Base-by-base conservation (phyloP, 1,284 basidiomycete species). In the Ceratobasidium sp. region DNA sequence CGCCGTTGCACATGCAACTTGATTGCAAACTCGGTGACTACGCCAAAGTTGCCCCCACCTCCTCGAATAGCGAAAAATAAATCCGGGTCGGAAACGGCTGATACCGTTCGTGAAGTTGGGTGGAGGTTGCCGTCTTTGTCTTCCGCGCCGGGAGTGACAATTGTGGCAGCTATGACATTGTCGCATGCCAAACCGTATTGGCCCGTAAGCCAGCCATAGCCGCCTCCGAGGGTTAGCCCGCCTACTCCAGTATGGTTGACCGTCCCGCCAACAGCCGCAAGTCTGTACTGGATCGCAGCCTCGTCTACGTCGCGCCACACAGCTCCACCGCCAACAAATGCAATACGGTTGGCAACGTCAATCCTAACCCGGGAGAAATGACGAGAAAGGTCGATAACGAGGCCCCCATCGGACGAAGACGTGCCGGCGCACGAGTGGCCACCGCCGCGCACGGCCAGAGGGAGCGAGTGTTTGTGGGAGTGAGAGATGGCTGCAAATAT, bases 181-280 rank as follows among this genome's bases (percentile, higher is more conserved):
- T 84, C 84, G 50, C 83, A 64, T 2, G 81, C 78, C 65, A 82
- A 80, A 6, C 83, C 83, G 79, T 81, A 81, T 6, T 80, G 75
- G 1, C 82, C 78, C 5, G 81, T 80, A 1, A 82, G 79, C 77
- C 66, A 82, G 0, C 83, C 84, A 48, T 80, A 83, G 35, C 83
- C 84, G 18, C 84, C 84, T 12, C 83, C 84, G 8, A 84, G 74
- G 1, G 80, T 78, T 46, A 80, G 85, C 54, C 81, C 82, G 27
- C 80, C 82, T 30, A 82, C 79, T 4, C 83, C 81, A 23, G 82
- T 82, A 52, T 82, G 79, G 12, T 83, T 83, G 50, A 84, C 83
- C 1, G 82, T 84, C 2, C 81, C 79, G 30, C 81, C 83, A 5
- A 83, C 78, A 20, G 77, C 80, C 33, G 77, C 82, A 46, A 80